Evolutionary conservation across 2,329 filamentous ascomycete species (phyloP).

Genomic region (Furcasterigmium furcatum): DNA sequence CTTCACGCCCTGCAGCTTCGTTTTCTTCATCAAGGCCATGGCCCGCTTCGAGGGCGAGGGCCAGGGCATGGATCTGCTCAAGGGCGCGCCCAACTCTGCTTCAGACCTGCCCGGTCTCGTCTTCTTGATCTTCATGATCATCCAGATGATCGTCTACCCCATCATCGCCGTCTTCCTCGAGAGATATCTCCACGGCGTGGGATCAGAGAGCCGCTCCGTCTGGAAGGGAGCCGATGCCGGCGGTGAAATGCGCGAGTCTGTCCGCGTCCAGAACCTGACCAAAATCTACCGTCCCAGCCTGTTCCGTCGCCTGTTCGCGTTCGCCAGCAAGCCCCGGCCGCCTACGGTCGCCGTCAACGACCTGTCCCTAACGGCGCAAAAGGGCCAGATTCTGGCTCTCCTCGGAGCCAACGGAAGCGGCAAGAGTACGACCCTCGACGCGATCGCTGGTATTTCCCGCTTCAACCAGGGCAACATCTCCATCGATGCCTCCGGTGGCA

Average conservation of each 20-base stretch:
- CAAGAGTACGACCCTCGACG: slow-evolving; percentile 64
- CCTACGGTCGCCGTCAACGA: slow-evolving; percentile 77
- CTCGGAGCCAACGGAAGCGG: slow-evolving; percentile 68
- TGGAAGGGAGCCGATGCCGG: slow-evolving; percentile 15
- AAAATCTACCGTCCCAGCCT: slow-evolving; percentile 73
- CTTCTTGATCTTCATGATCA: slow-evolving; percentile 72
- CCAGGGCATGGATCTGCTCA: slow-evolving; percentile 55
- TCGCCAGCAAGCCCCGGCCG: slow-evolving; percentile 46
- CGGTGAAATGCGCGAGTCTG: slow-evolving; percentile 45
- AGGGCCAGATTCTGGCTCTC: slow-evolving; percentile 81
- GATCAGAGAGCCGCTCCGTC: slow-evolving; percentile 48
- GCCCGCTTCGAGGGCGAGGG: slow-evolving; percentile 71
- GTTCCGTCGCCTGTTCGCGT: slow-evolving; percentile 50
- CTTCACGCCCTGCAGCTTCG: slow-evolving; percentile 85
- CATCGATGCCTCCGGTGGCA: slow-evolving; percentile 72
- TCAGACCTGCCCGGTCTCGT: slow-evolving; percentile 71
- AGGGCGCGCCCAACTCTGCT: slow-evolving; percentile 59
- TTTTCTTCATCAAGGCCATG: slow-evolving; percentile 73
- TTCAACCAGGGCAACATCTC: slow-evolving; percentile 59
- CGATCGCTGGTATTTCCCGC: slow-evolving; percentile 22
- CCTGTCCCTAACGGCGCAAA: slow-evolving; percentile 66
- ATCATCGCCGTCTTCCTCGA: slow-evolving; percentile 74
- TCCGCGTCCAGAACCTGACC: slow-evolving; percentile 69
- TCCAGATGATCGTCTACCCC: slow-evolving; percentile 78
- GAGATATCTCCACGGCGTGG: slow-evolving; percentile 39